Evolutionary conservation across 495 filamentous ascomycete species (phyloP).

Genomic region (Podospora anserina): DNA sequence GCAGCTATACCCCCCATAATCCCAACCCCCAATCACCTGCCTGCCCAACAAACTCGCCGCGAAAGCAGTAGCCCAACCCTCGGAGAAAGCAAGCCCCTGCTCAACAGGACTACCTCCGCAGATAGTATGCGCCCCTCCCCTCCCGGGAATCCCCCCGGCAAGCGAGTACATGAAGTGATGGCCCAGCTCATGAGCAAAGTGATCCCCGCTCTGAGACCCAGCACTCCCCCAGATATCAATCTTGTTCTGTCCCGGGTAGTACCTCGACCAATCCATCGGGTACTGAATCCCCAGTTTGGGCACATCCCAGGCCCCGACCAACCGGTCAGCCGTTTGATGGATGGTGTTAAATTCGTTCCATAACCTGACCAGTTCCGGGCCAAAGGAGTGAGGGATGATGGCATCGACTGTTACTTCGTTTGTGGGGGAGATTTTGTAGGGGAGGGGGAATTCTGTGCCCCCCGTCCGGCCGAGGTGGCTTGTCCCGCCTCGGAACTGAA

Average conservation of each 20-base stretch:
- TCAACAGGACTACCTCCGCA: neutral
- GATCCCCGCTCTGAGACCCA: neutral
- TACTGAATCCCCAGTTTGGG: neutral
- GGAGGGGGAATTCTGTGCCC: neutral
- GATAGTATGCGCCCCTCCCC: neutral
- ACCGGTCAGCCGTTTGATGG: neutral
- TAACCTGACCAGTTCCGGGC: conserved; percentile 1
- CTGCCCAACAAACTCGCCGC: neutral
- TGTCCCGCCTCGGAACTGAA: neutral
- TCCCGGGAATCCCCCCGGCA: neutral
- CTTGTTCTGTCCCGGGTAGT: neutral
- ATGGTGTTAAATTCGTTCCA: conserved; percentile 2
- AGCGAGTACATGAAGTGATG: conserved; percentile 1
- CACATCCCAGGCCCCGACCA: neutral
- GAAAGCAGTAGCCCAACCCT: neutral
- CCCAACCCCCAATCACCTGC: neutral
- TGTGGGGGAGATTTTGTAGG: neutral
- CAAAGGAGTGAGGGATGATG: neutral
- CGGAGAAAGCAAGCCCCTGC: neutral
- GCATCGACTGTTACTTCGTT: neutral
- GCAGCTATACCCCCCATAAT: neutral
- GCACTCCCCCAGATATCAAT: neutral
- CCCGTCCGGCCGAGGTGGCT: neutral
- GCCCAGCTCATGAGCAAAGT: conserved; percentile 9
- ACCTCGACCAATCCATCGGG: neutral